Evolutionary conservation across 306 rosid genomes (phyloP), one percentile per base, ranked within the genome.

Genomic region (Geum urbanum): DNA sequence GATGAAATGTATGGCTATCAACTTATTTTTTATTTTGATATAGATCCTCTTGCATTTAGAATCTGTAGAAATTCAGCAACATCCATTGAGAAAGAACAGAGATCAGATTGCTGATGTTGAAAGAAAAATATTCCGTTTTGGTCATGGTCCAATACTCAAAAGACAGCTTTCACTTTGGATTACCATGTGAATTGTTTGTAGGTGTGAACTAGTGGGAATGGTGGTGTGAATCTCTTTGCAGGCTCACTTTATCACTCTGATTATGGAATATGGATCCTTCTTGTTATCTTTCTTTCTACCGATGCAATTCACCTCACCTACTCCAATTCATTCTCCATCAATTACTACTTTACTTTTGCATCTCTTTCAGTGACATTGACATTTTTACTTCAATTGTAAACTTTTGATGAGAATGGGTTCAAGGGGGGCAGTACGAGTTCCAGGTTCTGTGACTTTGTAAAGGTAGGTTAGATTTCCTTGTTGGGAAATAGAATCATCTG

Each of bases 381-480:
- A 58, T 15, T 58, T 58, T 57, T 58, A 32, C 19, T 16, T 15
- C 12, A 57, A 27, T 24, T 24, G 62, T 13, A 10, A 0, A 56
- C 35, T n/a, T 5, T 13, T 15, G 22, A 37, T 59, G 7, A 59
- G 14, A 19, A 35, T 12, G 37, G 40, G 18, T 27, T 11, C 5
- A 27, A 13, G 41, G 63, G 43, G 37, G 7, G 22, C 60, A 4
- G 1, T 2, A 20, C 20, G 5, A 55, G 20, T 4, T 53, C 32
- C 1, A 9, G 8, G 5, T 51, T 2, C 0, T 51, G 24, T 51
- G 24, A 18, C 56, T 60, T 60, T 59, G 45, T 60, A 60, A 35
- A 60, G 45, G 65, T 60, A 14, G 65, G 46, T 60, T 60, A 60
- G 65, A 44, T 60, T 13, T 60, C 65, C 65, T 15, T 37, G 65